Evolutionary conservation across 306 rosid genomes (phyloP), one percentile per base, ranked within the genome.

Genomic region (Quercus alba): DNA sequence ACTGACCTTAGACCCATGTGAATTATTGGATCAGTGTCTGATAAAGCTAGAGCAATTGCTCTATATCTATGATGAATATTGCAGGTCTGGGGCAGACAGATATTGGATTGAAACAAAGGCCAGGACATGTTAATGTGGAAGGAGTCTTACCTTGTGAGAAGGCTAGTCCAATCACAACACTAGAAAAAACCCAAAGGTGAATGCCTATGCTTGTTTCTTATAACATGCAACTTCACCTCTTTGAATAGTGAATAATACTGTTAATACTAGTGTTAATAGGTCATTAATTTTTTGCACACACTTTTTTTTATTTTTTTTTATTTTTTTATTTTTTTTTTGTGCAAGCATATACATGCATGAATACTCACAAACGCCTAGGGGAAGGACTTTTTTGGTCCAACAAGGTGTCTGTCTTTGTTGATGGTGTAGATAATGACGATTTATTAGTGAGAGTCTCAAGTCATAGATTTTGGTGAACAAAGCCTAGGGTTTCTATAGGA

Each of bases 21-120:
- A 90, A 92, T 84, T 87, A 88, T 84, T 90, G 75, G 80, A 59
- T 18, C 14, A 56, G 82, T 85, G 87, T 87, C 91, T 86, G 85
- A 81, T 77, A 85, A 92, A 81, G 88, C 58, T 67, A 85, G 84
- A 70, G 78, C 89, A 86, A 70, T 81, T 76, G 56, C 69, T 85
- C 76, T 56, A 63, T 73, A 63, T 73, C 56, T 69, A 30, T 80
- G 68, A 59, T 84, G 81, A 73, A 81, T 70, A 20, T 82, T 80
- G 84, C 90, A 92, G 93, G 92, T 75, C 72, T 80, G 78, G 91
- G 87, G 75, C 88, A 74, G 72, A 83, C 70, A 66, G 85, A 81
- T 75, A 49, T 68, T 83, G 84, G 87, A 20, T 80, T 79, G 77
- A 88, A 70, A 72, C 90, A 70, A 61, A 87, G 80, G 81, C 79